Base-by-base conservation (phyloP, 1,284 basidiomycete genomes). In the Inonotus obliquus region DNA sequence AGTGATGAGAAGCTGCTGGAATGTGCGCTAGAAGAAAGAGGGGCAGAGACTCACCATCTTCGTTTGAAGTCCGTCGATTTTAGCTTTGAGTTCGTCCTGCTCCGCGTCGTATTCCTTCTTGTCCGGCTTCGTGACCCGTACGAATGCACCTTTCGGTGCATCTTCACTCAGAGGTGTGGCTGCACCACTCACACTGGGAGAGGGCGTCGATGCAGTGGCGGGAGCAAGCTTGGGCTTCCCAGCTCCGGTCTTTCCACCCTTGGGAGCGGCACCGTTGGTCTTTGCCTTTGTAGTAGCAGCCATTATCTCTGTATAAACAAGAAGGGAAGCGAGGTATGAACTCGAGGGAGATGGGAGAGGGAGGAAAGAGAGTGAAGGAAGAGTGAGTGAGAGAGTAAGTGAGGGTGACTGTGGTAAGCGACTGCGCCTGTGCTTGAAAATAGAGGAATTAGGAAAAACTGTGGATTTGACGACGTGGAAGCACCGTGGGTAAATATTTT, bases 11-110 rank as follows among this genome's bases (percentile, higher is more conserved):
- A 27, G 37, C 29, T 38, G 44, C 29, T 58, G 23, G 1, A 49
- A 49, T 23, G 27, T 58, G 54, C 37, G 41, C 29, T 58, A 29
- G 1, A 49, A 29, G 48, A 5, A 39, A 27, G 47, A 61, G 62
- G 55, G 61, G 47, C 60, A 53, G 45, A 11, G 29, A 83, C 91
- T 72, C 70, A 94, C 94, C 65, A 94, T 76, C 76, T 93, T 89
- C 39, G 74, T 73, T 75, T 96, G 92, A 55, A 93, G 74, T 54
- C 76, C 81, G 61, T 94, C 93, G 69, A 97, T 95, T 71, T 95
- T 89, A 41, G 81, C 76, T 76, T 91, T 94, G 68, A 96, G 76
- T 67, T 75, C 84, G 54, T 90, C 86, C 77, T 96, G 94, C 76
- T 96, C 93, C 23, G 80, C 81, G 64, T 96, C 91, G 73, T 90